A percentile compares a stretch with the other conserved stretches of the same genome.
phyloP scores from a whole-genome alignment of 2,329 filamentous ascomycete genomes.

The Thelonectria blattea region DNA sequence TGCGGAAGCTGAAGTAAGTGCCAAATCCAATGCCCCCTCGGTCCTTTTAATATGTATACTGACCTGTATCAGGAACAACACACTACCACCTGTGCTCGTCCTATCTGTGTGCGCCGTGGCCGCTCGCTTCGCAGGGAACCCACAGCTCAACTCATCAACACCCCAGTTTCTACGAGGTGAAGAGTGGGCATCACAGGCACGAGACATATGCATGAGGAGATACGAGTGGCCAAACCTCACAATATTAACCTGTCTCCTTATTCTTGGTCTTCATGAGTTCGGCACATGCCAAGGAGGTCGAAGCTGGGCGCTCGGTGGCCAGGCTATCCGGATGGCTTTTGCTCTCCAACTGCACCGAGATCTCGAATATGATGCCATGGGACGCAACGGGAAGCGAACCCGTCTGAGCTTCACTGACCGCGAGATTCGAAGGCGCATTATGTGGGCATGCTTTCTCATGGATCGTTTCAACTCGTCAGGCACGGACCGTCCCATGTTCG shows the following conservation, averaged over 20 bases:
- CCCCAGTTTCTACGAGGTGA: slow-evolving; percentile 84
- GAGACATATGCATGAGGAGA: slow-evolving; percentile 82
- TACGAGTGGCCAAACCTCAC: slow-evolving; percentile 98
- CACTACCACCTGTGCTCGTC: slow-evolving; percentile 86
- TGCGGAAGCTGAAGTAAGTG: slow-evolving; percentile 77
- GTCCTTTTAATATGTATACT: slow-evolving; percentile 1
- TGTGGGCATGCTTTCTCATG: slow-evolving; percentile 99
- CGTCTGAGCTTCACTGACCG: slow-evolving; percentile 88
- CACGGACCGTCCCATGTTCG: slow-evolving; percentile 88
- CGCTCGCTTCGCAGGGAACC: slow-evolving; percentile 92
- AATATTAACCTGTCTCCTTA: slow-evolving; percentile 86
- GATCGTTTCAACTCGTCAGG: slow-evolving; percentile 97
- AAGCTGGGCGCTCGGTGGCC: slow-evolving; percentile 94
- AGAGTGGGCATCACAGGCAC: slow-evolving; percentile 86
- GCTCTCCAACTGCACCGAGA: slow-evolving; percentile 93
- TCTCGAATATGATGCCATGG: slow-evolving; percentile 78
- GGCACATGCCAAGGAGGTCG: slow-evolving; percentile 95
- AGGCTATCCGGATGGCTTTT: slow-evolving; percentile 96
- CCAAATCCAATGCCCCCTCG: neutral
- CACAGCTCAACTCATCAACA: slow-evolving; percentile 75
- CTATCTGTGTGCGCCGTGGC: slow-evolving; percentile 95
- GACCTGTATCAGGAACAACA: slow-evolving; percentile 47
- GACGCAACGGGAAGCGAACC: slow-evolving; percentile 63
- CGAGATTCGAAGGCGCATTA: slow-evolving; percentile 89
- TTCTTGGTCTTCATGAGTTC: slow-evolving; percentile 92